phyloP scores from a whole-genome alignment of 2,329 filamentous ascomycete genomes.

The Botryotinia calthae region DNA sequence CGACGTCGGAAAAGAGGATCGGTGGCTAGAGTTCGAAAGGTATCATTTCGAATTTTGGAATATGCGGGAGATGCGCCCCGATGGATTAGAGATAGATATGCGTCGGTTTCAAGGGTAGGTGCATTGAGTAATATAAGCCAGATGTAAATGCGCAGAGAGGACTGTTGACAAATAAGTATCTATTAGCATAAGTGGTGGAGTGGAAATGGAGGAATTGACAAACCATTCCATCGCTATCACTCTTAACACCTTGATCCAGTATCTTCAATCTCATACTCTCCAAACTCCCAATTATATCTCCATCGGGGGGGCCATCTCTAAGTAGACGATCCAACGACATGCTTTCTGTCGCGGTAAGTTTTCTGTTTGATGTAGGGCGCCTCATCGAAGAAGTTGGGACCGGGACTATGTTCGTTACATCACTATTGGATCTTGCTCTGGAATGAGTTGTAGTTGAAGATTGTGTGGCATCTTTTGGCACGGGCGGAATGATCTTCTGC shows the following conservation, averaged over 20 bases:
- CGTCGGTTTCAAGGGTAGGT: conserved; percentile 77
- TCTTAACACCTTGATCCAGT: conserved; percentile 71
- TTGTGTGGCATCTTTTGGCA: conserved; percentile 18
- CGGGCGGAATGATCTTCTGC: conserved; percentile 30
- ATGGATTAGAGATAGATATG: conserved; percentile 86
- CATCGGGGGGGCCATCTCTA: conserved; percentile 73
- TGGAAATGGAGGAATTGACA: conserved; percentile 31
- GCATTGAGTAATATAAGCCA: conserved; percentile 94
- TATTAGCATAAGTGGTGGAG: conserved; percentile 13
- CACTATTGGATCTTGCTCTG: conserved; percentile 69
- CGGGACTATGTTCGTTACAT: conserved; percentile 52
- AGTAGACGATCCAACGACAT: conserved; percentile 72
- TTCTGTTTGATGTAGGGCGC: conserved; percentile 48
- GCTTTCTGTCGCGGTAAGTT: conserved; percentile 51
- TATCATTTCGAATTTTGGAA: conserved; percentile 97
- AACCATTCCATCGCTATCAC: conserved; percentile 80
- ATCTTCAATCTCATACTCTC: conserved; percentile 72
- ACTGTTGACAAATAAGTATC: conserved; percentile 52
- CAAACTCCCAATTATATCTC: conserved; percentile 63
- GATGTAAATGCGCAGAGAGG: conserved; percentile 86
- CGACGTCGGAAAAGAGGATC: conserved; percentile 95
- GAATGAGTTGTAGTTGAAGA: conserved; percentile 40
- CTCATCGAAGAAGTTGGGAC: conserved; percentile 43
- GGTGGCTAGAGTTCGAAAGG: conserved; percentile 92
- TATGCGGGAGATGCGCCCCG: conserved; percentile 93